Base-by-base conservation (phyloP, 129 eudicot genomes). In the Apium graveolens region DNA sequence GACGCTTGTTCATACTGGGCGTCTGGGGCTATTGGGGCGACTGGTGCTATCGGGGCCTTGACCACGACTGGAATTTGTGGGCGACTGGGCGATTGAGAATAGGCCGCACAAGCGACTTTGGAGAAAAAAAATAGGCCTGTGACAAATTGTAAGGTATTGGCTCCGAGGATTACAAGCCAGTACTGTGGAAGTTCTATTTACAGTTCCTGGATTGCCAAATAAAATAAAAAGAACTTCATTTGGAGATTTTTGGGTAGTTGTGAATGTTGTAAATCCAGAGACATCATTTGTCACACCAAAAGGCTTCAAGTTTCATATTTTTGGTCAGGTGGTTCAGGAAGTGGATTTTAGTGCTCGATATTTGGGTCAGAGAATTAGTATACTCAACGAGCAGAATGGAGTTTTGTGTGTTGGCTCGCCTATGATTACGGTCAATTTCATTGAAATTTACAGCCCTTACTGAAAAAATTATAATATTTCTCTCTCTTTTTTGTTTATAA, bases 171-270 rank as follows among this genome's bases (percentile, higher is more conserved):
- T 78, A 0, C 48, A 21, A 27, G 84, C 86, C 1, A 66, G 68
- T 24, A 79, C 81, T 3, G 41, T 66, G 20, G 86, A 82, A 9
- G 57, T 76, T 1, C 43, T 85, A 3, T 77, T 70, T 0, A 44
- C 14, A 5, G 84, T 85, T 55, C 72, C 81, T 1, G 88, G 88
- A 11, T 55, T 65, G 18, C 84, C 86, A 0, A 84, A 79, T 35
- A 82, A 85, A 35, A 85, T 85, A 1, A 82, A 76, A 31, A 82
- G 86, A 53, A 80, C 78, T 11, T n/a, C 35, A n/a, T 0, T 62
- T 8, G 88, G 88, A 20, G 85, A 82, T 21, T 85, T 82, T 73
- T 82, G 84, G 88, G 78, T 85, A 62, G 45, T 81, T 5, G 77
- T 78, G 24, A 80, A 76, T 49, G 27, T 34, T 68, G 17, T 70